phyloP scores from a whole-genome alignment of 2,329 filamentous ascomycete species.

The Hirsutella minnesotensis region DNA sequence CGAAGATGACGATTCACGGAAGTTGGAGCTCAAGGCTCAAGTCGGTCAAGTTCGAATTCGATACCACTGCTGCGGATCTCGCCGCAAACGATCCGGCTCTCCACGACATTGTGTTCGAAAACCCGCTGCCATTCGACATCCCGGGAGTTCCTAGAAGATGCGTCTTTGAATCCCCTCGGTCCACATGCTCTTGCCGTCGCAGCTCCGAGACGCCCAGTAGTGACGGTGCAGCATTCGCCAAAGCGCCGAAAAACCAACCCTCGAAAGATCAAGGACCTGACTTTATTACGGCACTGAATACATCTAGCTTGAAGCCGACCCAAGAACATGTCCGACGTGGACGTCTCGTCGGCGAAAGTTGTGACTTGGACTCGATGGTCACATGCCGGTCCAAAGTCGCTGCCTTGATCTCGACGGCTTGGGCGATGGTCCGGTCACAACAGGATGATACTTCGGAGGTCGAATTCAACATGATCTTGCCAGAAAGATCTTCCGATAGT shows the following conservation, averaged over 20 bases:
- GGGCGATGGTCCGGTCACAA: not conserved
- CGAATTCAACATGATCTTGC: not conserved
- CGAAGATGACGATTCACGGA: slow-evolving; percentile 1
- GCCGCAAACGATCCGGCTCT: not conserved
- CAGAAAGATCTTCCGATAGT: not conserved
- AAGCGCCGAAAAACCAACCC: not conserved
- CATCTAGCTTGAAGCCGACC: not conserved
- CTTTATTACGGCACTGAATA: no score
- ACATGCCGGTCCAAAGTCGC: not conserved
- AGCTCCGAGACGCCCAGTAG: no score
- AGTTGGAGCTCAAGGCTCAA: not conserved
- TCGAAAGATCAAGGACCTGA: not conserved
- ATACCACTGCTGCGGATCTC: not conserved
- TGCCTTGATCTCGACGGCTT: not conserved
- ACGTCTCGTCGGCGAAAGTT: not conserved
- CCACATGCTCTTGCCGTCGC: not conserved
- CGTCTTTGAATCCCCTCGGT: not conserved
- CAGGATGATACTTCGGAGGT: not conserved
- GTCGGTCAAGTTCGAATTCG: slow-evolving; percentile 3
- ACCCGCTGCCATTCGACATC: slow-evolving; percentile 1
- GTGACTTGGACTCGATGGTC: not conserved
- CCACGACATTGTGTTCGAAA: not conserved
- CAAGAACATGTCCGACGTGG: not conserved
- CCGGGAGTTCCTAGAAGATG: slow-evolving; percentile 1
- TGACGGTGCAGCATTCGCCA: no score